Evolutionary conservation across 2,329 filamentous ascomycete genomes (phyloP).

Genomic region (Mycosphaerelloides madeirae): DNA sequence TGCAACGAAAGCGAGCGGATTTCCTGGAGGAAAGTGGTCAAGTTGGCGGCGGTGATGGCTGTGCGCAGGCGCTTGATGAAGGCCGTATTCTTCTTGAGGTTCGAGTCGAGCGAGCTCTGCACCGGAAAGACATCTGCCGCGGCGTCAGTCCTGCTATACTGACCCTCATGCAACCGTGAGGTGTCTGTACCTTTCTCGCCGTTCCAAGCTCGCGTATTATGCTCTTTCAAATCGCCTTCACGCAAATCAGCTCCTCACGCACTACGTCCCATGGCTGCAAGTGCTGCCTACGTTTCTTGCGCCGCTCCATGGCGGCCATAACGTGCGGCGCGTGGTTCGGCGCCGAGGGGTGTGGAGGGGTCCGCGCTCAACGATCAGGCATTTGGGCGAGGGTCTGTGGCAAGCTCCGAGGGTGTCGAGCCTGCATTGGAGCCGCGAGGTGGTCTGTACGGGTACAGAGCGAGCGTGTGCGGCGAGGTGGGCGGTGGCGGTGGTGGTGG

Average conservation of each 20-base stretch:
- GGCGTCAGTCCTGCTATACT: constrained; percentile 2
- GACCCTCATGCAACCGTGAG: too few relatives aligned
- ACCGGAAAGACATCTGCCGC: constrained; percentile 69
- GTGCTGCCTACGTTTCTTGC: constrained; percentile 42
- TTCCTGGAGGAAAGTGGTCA: constrained; percentile 81
- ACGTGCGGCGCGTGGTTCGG: constrained; percentile 20
- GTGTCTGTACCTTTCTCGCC: constrained; percentile 72
- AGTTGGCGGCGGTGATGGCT: constrained; percentile 72
- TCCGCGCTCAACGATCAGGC: constrained; percentile 31
- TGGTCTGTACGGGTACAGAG: neutral
- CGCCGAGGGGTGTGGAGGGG: constrained; percentile 20
- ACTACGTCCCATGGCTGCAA: constrained; percentile 6
- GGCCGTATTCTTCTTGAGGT: constrained; percentile 95
- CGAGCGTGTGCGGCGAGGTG: neutral
- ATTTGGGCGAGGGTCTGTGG: constrained; percentile 27
- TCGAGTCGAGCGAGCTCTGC: constrained; percentile 79
- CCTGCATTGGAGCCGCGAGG: constrained; percentile 33
- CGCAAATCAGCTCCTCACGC: constrained; percentile 7
- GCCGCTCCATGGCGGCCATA: constrained; percentile 45
- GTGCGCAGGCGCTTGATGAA: constrained; percentile 96
- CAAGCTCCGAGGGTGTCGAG: constrained; percentile 29
- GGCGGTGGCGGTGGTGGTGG: neutral
- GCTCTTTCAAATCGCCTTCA: constrained; percentile 79
- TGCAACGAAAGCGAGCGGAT: constrained; percentile 85
- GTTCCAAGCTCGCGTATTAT: constrained; percentile 84